Conservation (phyloP, 2,329 filamentous ascomycete genomes). For the Dothiorella sarmentorum region DNA sequence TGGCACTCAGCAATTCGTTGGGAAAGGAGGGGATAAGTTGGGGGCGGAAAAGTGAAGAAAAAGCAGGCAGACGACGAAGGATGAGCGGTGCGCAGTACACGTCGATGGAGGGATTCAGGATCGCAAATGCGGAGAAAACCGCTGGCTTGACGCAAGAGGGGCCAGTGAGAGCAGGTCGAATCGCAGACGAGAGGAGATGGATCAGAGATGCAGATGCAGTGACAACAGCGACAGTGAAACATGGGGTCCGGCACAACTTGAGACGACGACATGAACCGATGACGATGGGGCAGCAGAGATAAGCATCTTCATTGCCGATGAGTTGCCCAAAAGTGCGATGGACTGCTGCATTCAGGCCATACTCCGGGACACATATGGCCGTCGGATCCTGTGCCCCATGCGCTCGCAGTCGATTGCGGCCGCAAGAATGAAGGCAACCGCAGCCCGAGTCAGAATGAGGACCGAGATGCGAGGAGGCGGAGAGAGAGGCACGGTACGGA, state of each 20-base stretch:
- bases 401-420: neutral
- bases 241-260: neutral
- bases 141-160: neutral
- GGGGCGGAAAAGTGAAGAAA: neutral
- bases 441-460: neutral
- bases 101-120: neutral
- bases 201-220: neutral
- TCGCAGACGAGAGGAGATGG: neutral
- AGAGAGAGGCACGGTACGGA: too few relatives aligned
- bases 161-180: neutral
- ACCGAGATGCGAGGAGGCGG: conserved; percentile 1
- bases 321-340: neutral
- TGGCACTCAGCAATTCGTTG: neutral
- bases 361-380: neutral
- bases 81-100: neutral
- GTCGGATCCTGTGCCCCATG: neutral
- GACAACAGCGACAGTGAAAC: neutral
- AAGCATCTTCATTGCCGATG: neutral
- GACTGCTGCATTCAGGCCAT: conserved; percentile 9
- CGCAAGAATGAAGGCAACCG: neutral
- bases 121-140: neutral
- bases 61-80: neutral
- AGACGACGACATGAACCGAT: too few relatives aligned
- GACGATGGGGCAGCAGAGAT: neutral
- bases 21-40: neutral